Evolutionary conservation across 805 yeast species (phyloP).

Genomic region (Ogataea paradorogensis): DNA sequence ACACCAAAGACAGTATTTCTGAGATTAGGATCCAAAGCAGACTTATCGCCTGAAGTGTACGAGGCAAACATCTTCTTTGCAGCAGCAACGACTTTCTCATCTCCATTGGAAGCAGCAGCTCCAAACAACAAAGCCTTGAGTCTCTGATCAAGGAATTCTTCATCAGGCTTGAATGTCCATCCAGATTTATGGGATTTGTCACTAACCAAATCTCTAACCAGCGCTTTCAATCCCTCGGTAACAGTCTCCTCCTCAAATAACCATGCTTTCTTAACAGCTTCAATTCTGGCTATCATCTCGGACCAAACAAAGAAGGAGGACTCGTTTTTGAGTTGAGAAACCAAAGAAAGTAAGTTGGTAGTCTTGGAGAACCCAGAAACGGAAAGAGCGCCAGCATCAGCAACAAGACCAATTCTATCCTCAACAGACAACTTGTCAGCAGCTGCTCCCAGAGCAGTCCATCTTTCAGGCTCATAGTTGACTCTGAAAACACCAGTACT

Average conservation of each 20-base stretch:
- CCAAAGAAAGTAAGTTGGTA: conserved; percentile 44
- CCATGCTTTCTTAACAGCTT: conserved; percentile 30
- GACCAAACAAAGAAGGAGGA: conserved; percentile 54
- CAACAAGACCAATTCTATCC: conserved; percentile 55
- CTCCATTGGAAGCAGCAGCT: conserved; percentile 40
- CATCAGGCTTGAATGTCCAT: conserved; percentile 84
- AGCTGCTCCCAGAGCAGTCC: conserved; percentile 37
- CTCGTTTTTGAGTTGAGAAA: conserved; percentile 38
- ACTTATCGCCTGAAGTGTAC: conserved; percentile 27
- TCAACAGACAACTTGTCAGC: conserved; percentile 42
- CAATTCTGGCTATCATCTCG: conserved; percentile 46
- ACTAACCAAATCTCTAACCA: conserved; percentile 30
- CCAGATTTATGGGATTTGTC: conserved; percentile 49
- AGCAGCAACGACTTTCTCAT: conserved; percentile 36
- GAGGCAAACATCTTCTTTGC: conserved; percentile 28
- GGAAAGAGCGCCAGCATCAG: conserved; percentile 52
- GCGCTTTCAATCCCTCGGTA: conserved; percentile 32
- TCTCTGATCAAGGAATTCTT: conserved; percentile 39
- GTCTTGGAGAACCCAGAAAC: conserved; percentile 46
- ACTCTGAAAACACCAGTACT: conserved; percentile 55
- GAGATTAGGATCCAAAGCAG: conserved; percentile 45
- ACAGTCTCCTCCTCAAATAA: conserved; percentile 39
- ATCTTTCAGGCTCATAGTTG: conserved; percentile 41
- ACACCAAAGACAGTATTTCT: conserved; percentile 43
- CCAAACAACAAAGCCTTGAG: conserved; percentile 43